Percentiles rank a stretch among this genome's conserved stretches.
These are phyloP conservation scores for Pseudomonodictys pantanalensis DNA, from an alignment of 495 filamentous ascomycete species.

Conservation along the genomic window DNA sequence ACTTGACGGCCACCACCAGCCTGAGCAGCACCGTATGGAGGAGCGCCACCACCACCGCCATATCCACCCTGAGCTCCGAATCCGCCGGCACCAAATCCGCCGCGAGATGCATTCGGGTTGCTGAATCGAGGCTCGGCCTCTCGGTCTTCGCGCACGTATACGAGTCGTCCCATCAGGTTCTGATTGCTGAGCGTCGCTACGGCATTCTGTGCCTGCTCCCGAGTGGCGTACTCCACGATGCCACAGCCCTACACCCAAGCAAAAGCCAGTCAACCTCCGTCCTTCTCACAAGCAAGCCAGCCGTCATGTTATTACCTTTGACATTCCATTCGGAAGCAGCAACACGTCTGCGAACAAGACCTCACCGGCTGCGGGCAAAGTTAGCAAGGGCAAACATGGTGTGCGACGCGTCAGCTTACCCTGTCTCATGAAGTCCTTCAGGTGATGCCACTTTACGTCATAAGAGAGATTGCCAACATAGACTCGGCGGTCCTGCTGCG, in stretches of 20 bases:
- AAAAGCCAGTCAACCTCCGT: conserved; percentile 99
- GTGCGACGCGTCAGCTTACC: conserved; percentile 58
- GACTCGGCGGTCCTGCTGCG: conserved; percentile 97
- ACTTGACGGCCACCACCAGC: conserved; percentile 72
- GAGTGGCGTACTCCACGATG: conserved; percentile 99
- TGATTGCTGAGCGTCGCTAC: conserved; percentile 98
- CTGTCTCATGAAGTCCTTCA: conserved; percentile 99
- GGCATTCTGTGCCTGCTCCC: conserved; percentile 97
- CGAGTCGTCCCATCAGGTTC: conserved; percentile 94
- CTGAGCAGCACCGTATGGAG: conserved; percentile 2
- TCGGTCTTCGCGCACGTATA: conserved; percentile 97
- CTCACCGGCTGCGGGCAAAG: conserved; percentile 77
- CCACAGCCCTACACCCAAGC: conserved; percentile 99
- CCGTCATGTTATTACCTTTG: conserved; percentile 98
- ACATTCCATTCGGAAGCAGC: conserved; percentile 99
- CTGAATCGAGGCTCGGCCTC: conserved; percentile 95
- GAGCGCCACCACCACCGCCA: conserved; percentile 37
- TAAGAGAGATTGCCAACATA: conserved; percentile 99
- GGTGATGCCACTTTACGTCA: conserved; percentile 99
- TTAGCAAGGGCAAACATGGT: conserved; percentile 2
- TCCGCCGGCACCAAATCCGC: conserved; percentile 44
- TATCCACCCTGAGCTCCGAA: conserved; percentile 51
- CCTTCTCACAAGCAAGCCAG: conserved; percentile 60
- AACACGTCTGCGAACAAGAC: conserved; percentile 99
- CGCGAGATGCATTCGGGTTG: conserved; percentile 53